Evolutionary conservation across 306 rosid species (phyloP).

Genomic region (Boehmeria nivea): DNA sequence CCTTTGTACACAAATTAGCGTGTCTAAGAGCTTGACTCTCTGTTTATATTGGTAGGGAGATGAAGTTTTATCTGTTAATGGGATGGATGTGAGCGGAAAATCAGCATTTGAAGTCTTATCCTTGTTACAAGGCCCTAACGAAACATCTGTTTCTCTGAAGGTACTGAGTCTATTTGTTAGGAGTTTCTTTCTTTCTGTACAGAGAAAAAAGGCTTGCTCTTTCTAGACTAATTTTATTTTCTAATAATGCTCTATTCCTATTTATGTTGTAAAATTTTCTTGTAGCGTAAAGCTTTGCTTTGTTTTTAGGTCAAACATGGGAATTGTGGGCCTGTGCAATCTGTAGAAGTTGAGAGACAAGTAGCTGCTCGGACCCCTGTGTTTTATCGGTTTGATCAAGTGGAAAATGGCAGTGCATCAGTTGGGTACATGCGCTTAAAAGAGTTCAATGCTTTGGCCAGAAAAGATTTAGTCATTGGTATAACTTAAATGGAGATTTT

Average conservation of each 20-base stretch:
- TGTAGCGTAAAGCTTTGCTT: conserved; percentile 20
- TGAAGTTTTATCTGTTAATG: conserved; percentile 84
- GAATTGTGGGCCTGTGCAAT: conserved; percentile 79
- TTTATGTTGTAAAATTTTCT: conserved; percentile 16
- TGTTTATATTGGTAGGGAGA: conserved; percentile 55
- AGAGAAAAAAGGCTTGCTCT: neutral
- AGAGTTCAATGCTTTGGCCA: conserved; percentile 97
- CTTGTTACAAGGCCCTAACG: conserved; percentile 81
- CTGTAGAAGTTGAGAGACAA: conserved; percentile 66
- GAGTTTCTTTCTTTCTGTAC: neutral
- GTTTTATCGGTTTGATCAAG: conserved; percentile 74
- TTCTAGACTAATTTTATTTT: conserved; percentile 14
- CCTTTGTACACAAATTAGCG: neutral
- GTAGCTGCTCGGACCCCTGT: conserved; percentile 91
- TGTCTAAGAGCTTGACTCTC: neutral
- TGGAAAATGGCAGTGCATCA: conserved; percentile 47
- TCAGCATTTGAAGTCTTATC: conserved; percentile 91
- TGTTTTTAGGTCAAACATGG: conserved; percentile 81
- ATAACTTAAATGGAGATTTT: conserved; percentile 11
- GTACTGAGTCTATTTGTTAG: conserved; percentile 45
- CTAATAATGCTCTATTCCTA: conserved; percentile 12
- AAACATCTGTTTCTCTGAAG: conserved; percentile 80
- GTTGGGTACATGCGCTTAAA: conserved; percentile 83
- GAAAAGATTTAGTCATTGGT: conserved; percentile 87
- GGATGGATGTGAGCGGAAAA: conserved; percentile 66